Conservation (phyloP, 164 flowering plant genomes). For the Nymphaea thermarum region DNA sequence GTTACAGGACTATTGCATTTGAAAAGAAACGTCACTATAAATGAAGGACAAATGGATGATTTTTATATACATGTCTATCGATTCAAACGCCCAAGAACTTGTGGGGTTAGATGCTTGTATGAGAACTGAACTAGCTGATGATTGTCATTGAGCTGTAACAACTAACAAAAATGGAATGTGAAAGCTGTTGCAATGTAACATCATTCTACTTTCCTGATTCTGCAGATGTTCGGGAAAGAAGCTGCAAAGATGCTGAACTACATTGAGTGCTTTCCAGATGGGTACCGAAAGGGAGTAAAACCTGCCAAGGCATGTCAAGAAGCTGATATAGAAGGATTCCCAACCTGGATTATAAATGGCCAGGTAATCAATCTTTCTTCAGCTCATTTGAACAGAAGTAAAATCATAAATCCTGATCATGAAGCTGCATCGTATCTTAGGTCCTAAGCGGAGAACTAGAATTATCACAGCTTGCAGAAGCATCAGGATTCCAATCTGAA, state of each 20-base stretch:
- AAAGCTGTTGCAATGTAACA: background rate
- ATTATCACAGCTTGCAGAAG: slow-evolving; percentile 48
- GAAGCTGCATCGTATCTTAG: slow-evolving; percentile 17
- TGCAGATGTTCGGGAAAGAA: slow-evolving; percentile 86
- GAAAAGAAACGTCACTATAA: too few species aligned
- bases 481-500: slow-evolving; percentile 36
- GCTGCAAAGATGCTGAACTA: slow-evolving; percentile 72
- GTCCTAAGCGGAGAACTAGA: slow-evolving; percentile 61
- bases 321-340: slow-evolving; percentile 68
- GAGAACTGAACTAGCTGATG: too few species aligned
- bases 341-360: slow-evolving; percentile 91
- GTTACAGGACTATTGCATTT: too few species aligned
- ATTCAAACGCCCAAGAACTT: too few species aligned
- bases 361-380: slow-evolving; percentile 34
- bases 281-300: slow-evolving; percentile 54
- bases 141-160: too few species aligned
- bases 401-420: background rate
- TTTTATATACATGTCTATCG: too few species aligned
- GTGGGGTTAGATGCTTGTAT: too few species aligned
- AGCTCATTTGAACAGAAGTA: too few species aligned
- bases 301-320: slow-evolving; percentile 51
- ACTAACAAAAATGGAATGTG: background rate
- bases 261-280: slow-evolving; percentile 92
- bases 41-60: too few species aligned
- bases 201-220: background rate